Conservation (phyloP, 257 asterid genomes). For the Orobanche coerulescens region DNA sequence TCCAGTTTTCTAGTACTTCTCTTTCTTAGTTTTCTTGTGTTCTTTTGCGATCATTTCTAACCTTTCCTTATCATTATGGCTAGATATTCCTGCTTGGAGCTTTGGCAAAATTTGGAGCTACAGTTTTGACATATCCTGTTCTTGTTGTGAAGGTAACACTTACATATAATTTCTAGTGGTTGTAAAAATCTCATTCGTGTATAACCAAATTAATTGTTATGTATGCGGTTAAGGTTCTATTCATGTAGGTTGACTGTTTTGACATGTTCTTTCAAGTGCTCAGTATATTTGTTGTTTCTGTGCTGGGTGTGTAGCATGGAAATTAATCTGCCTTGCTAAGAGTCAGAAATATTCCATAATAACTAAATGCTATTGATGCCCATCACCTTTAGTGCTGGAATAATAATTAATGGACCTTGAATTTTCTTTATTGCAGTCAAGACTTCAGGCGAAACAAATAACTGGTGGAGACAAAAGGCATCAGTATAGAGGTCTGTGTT, state of each 20-base stretch:
- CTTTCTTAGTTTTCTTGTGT: background rate
- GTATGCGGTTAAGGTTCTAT: background rate
- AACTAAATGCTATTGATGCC: background rate
- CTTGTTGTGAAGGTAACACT: slow-evolving; percentile 77
- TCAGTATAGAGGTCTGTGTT: slow-evolving; percentile 66
- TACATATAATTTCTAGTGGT: slow-evolving; percentile 3
- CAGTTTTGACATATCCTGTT: slow-evolving; percentile 90
- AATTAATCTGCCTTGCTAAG: background rate
- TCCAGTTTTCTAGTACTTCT: background rate
- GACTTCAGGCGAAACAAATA: slow-evolving; percentile 91
- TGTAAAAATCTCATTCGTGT: background rate
- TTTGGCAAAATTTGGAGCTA: slow-evolving; percentile 96
- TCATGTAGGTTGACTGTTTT: background rate
- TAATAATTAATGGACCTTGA: background rate
- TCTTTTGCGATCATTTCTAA: slow-evolving; percentile 11
- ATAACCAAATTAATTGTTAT: background rate
- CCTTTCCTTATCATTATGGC: slow-evolving; percentile 2
- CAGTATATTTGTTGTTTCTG: background rate
- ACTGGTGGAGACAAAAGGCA: slow-evolving; percentile 59
- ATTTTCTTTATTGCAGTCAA: slow-evolving; percentile 51
- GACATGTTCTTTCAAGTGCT: background rate
- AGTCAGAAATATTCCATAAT: background rate
- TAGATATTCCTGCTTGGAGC: slow-evolving; percentile 97
- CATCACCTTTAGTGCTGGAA: background rate
- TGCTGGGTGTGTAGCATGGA: background rate